Conservation (phyloP, 768 basidiomycete genomes). For the Daedalea quercina region DNA sequence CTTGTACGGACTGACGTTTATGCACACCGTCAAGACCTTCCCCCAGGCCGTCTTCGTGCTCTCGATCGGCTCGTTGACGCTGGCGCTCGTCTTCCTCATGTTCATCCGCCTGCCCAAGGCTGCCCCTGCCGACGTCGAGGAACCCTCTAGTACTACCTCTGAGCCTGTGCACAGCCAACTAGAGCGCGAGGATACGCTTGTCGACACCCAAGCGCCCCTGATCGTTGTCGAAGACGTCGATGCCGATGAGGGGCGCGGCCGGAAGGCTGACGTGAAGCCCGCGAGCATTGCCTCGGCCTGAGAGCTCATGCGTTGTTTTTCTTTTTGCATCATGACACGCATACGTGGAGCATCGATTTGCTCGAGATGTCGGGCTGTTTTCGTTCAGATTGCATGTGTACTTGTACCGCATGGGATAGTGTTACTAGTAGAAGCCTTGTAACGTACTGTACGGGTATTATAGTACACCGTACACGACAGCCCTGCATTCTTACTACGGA, state of each 20-base stretch:
- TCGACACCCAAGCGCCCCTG: conserved; percentile 7
- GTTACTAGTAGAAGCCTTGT: background rate
- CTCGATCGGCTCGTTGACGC: conserved; percentile 30
- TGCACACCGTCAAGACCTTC: conserved; percentile 61
- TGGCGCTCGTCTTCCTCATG: conserved; percentile 39
- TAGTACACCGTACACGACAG: background rate
- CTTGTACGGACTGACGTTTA: conserved; percentile 66
- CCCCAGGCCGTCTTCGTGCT: conserved; percentile 68
- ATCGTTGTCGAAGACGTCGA: conserved; percentile 15
- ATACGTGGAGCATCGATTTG: no score
- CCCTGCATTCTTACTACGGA: background rate
- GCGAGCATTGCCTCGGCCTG: background rate
- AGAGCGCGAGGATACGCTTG: conserved; percentile 13
- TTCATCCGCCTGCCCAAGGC: conserved; percentile 37
- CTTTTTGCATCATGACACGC: background rate
- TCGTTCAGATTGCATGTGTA: background rate
- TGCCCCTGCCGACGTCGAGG: conserved; percentile 11
- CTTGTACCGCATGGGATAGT: background rate
- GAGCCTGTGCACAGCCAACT: background rate
- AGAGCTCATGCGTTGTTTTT: background rate
- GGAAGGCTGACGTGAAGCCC: conserved; percentile 6
- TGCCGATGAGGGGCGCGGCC: conserved; percentile 4
- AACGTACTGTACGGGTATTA: background rate
- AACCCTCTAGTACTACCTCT: background rate
- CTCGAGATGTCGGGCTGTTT: no score